Conservation (phyloP, 192 early-diverging fungal species). For the Coemansia sp. region DNA sequence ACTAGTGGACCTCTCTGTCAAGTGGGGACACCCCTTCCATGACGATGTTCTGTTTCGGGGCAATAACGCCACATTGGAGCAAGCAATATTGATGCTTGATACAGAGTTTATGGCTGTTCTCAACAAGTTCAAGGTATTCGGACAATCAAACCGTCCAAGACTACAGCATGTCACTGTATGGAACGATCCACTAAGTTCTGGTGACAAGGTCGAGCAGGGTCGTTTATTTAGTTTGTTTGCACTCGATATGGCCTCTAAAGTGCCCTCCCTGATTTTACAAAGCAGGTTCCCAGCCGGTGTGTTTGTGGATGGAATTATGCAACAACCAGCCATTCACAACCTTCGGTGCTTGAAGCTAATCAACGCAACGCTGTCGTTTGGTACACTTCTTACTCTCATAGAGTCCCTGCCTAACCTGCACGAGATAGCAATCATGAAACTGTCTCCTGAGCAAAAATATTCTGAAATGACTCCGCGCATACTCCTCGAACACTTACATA, state of each 20-base stretch:
- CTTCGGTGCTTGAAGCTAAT: not conserved
- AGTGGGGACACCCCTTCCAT: constrained; percentile 4
- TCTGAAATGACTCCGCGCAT: not conserved
- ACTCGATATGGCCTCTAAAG: not conserved
- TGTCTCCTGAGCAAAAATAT: not conserved
- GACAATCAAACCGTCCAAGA: not conserved
- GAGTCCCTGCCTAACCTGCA: not conserved
- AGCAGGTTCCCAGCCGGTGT: not conserved
- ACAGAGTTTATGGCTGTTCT: not conserved
- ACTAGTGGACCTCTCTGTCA: not conserved
- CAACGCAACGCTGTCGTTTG: not conserved
- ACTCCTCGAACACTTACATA: not conserved
- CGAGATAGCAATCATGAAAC: not conserved
- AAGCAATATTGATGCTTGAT: not conserved
- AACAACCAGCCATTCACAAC: not conserved
- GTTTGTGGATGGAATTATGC: not conserved
- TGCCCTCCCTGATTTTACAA: not conserved
- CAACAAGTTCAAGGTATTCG: not conserved
- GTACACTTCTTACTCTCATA: not conserved
- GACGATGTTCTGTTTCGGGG: constrained; percentile 13
- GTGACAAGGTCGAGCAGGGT: not conserved
- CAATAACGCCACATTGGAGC: not conserved
- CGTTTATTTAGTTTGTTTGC: not conserved
- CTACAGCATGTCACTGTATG: not conserved
- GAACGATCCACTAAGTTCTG: not conserved